Conservation (phyloP, 371 early-diverging fungal genomes). For the Mucor irregularis region DNA sequence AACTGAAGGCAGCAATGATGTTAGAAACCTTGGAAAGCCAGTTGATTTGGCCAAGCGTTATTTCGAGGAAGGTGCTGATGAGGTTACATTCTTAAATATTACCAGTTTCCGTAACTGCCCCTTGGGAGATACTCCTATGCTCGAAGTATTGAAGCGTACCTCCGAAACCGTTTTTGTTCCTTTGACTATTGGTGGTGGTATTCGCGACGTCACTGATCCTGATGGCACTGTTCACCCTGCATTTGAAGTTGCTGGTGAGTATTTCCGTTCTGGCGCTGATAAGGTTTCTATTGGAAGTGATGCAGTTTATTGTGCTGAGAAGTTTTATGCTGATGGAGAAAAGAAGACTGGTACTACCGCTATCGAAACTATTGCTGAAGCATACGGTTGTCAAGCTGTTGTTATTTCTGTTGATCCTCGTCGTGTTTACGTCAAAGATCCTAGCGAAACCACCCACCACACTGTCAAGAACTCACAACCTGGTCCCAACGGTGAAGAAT, state of each 20-base stretch:
- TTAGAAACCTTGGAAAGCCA: conserved; percentile 97
- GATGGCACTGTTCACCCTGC: conserved; percentile 82
- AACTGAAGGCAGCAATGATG: conserved; percentile 62
- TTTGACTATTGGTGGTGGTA: conserved; percentile 97
- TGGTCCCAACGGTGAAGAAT: conserved; percentile 91
- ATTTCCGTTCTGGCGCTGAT: conserved; percentile 98
- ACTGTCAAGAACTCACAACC: conserved; percentile 67
- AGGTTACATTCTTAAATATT: conserved; percentile 96
- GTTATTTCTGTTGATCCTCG: conserved; percentile 97
- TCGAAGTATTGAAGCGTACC: conserved; percentile 85
- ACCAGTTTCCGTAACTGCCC: conserved; percentile 95
- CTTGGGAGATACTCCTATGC: conserved; percentile 90
- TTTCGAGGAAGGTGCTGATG: conserved; percentile 96
- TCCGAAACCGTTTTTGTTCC: conserved; percentile 96
- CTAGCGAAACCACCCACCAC: conserved; percentile 76
- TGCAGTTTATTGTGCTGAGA: conserved; percentile 96
- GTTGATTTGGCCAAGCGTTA: conserved; percentile 92
- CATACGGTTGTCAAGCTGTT: conserved; percentile 97
- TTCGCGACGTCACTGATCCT: conserved; percentile 88
- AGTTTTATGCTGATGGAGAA: conserved; percentile 58
- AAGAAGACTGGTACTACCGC: conserved; percentile 67
- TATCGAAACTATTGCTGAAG: conserved; percentile 91
- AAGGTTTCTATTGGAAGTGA: conserved; percentile 98
- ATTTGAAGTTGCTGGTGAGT: conserved; percentile 92
- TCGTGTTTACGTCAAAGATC: conserved; percentile 86